Conservation (phyloP, 805 yeast species). For the Saccharomycopsis sp. region DNA sequence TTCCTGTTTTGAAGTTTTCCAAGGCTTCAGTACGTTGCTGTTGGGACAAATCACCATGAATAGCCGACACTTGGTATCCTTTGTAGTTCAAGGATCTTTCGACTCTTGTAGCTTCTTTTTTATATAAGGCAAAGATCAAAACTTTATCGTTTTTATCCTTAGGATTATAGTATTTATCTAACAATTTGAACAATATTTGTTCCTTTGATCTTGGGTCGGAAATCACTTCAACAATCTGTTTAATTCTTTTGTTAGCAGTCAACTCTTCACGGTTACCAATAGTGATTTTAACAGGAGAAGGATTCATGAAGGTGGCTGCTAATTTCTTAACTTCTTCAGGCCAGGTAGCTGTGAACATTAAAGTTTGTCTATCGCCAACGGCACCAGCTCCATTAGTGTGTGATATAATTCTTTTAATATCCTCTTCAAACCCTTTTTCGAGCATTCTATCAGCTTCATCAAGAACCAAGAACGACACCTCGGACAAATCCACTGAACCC, state of each 20-base stretch:
- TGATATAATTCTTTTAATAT: conserved; percentile 76
- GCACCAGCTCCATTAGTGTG: conserved; percentile 37
- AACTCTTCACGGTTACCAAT: conserved; percentile 94
- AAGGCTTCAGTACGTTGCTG: conserved; percentile 86
- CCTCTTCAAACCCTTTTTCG: conserved; percentile 97
- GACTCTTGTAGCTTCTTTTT: conserved; percentile 91
- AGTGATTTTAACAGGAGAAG: conserved; percentile 74
- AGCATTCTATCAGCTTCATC: conserved; percentile 99
- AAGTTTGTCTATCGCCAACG: conserved; percentile 59
- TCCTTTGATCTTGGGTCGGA: conserved; percentile 81
- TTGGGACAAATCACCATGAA: conserved; percentile 94
- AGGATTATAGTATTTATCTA: conserved; percentile 69
- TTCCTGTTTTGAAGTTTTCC: conserved; percentile 77
- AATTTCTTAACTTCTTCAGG: conserved; percentile 96
- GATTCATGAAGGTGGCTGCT: conserved; percentile 75
- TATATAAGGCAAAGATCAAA: conserved; percentile 87
- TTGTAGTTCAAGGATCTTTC: conserved; percentile 67
- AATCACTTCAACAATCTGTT: conserved; percentile 89
- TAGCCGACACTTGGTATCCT: conserved; percentile 81
- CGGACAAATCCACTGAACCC: conserved; percentile 64
- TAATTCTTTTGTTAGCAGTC: conserved; percentile 88
- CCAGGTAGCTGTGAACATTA: conserved; percentile 99
- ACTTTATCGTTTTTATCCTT: conserved; percentile 68
- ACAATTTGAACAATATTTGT: conserved; percentile 59
- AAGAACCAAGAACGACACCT: conserved; percentile 72